Conservation (phyloP, 805 yeast genomes). For the Kazachstania bromeliacearum region DNA sequence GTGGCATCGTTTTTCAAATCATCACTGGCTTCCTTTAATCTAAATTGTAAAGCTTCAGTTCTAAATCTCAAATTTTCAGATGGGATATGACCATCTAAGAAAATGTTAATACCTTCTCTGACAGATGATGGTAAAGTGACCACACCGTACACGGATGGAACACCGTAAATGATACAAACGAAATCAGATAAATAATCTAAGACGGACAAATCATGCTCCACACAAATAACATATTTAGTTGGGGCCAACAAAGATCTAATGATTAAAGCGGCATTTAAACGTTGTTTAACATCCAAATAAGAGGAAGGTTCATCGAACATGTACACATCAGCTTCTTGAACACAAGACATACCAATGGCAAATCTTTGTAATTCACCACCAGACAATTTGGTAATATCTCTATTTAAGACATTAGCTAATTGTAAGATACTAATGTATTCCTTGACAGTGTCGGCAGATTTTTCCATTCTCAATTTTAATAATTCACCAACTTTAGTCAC, state of each 20-base stretch:
- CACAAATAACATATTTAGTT: constrained; percentile 83
- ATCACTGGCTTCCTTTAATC: constrained; percentile 84
- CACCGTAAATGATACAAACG: constrained; percentile 94
- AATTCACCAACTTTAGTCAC: constrained; percentile 78
- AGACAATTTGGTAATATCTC: constrained; percentile 84
- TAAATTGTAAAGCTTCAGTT: constrained; percentile 88
- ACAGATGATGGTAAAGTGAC: constrained; percentile 94
- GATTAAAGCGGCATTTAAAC: constrained; percentile 93
- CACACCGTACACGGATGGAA: constrained; percentile 97
- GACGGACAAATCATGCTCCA: constrained; percentile 97
- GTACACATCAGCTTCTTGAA: constrained; percentile 88
- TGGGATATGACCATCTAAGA: constrained; percentile 96
- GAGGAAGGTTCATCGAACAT: constrained; percentile 99
- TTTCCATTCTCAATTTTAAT: constrained; percentile 66
- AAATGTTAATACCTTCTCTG: constrained; percentile 97
- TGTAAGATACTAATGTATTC: constrained; percentile 63
- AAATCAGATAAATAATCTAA: constrained; percentile 94
- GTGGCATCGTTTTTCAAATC: constrained; percentile 66
- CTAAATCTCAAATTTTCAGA: constrained; percentile 96
- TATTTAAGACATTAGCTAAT: constrained; percentile 61
- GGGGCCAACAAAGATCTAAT: constrained; percentile 77
- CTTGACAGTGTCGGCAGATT: constrained; percentile 51
- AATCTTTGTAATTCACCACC: constrained; percentile 99
- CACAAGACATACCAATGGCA: constrained; percentile 95
- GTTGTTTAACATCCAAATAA: constrained; percentile 95